These are phyloP conservation scores for Saturnispora quitensis DNA, from an alignment of 805 yeast species.

Conservation along the genomic window DNA sequence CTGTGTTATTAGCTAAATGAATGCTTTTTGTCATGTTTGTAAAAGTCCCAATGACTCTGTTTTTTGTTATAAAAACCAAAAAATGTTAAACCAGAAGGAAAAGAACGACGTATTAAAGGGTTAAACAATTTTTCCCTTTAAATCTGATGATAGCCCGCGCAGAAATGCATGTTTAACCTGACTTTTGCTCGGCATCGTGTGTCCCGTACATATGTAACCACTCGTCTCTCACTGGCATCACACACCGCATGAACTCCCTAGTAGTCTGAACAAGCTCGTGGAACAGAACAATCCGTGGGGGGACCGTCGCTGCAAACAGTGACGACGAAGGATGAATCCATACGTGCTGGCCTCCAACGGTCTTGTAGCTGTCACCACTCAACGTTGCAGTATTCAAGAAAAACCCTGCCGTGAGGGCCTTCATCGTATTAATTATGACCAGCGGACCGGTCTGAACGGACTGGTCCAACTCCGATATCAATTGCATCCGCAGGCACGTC, in stretches of 20 bases:
- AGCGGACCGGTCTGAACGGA: constrained; percentile 16
- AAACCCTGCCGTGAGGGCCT: constrained; percentile 56
- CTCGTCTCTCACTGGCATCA: constrained; percentile 59
- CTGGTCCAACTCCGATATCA: background rate
- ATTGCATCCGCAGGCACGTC: constrained; percentile 49
- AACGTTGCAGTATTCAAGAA: constrained; percentile 59
- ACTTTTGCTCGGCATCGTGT: constrained; percentile 20
- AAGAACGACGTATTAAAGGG: background rate
- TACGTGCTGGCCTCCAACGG: constrained; percentile 62
- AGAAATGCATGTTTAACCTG: background rate
- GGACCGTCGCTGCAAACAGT: constrained; percentile 55
- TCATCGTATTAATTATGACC: constrained; percentile 33
- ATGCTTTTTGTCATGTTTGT: constrained; percentile 2
- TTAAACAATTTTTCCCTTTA: background rate
- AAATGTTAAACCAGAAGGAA: background rate
- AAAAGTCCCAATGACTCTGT: background rate
- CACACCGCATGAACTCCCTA: constrained; percentile 80
- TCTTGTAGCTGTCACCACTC: constrained; percentile 60
- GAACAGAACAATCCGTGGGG: constrained; percentile 65
- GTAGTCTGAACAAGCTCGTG: constrained; percentile 79
- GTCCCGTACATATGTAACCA: constrained; percentile 76
- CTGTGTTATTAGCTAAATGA: constrained; percentile 44
- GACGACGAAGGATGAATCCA: constrained; percentile 81
- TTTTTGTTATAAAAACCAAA: background rate
- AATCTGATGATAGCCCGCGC: constrained; percentile 4